Conservation (phyloP, 2,329 filamentous ascomycete genomes). For the Neofusicoccum sp. region DNA sequence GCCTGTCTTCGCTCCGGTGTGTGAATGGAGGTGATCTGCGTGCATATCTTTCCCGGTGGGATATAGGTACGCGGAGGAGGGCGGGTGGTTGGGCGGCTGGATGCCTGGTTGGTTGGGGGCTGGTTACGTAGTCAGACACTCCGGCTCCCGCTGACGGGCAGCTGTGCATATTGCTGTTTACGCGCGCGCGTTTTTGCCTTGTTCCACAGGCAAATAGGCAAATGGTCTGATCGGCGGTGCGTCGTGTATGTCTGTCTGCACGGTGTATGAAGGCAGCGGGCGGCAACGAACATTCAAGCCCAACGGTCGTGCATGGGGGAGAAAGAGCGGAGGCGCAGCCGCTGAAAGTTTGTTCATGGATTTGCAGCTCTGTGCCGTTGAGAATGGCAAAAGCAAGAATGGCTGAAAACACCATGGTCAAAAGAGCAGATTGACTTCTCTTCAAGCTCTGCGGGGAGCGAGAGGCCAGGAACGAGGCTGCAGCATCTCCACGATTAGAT, state of each 20-base stretch:
- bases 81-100: no score
- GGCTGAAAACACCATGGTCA: background rate
- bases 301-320: background rate
- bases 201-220: background rate
- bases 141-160: no score
- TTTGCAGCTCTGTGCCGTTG: background rate
- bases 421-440: background rate
- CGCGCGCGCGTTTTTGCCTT: no score
- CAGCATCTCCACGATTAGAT: background rate
- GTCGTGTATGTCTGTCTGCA: background rate
- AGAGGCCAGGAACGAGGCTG: background rate
- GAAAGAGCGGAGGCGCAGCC: background rate
- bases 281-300: background rate
- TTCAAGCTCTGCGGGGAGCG: background rate
- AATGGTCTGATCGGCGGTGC: background rate
- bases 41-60: no score
- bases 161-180: no score
- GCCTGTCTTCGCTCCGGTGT: no score
- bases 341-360: background rate
- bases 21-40: no score
- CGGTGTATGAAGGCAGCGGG: background rate
- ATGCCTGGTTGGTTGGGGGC: no score
- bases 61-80: no score
- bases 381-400: no score
- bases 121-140: no score